Evolutionary conservation across 768 basidiomycete genomes (phyloP).

Genomic region (Mycena filopes): DNA sequence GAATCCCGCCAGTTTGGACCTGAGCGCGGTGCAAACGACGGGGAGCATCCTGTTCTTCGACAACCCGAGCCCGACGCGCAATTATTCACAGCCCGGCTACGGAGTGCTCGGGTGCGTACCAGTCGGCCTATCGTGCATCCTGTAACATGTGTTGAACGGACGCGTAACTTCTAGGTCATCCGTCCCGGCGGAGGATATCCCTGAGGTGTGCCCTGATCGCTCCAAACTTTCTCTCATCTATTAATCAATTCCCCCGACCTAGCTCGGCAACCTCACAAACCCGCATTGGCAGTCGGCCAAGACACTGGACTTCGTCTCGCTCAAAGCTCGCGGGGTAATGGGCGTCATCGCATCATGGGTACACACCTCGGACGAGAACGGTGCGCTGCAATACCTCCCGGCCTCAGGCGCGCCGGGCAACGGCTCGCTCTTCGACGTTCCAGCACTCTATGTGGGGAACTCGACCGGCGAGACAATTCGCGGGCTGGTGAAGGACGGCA

Average conservation of each 20-base stretch:
- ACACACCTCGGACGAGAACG: constrained; percentile 42
- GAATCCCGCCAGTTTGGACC: constrained; percentile 33
- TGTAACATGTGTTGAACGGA: not conserved
- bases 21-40: constrained; percentile 30
- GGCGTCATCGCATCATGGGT: constrained; percentile 44
- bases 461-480: constrained; percentile 43
- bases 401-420: constrained; percentile 38
- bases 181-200: constrained; percentile 35
- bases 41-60: constrained; percentile 44
- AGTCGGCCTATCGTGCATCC: too few species aligned
- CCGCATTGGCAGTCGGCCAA: constrained; percentile 46
- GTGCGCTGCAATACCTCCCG: constrained; percentile 43
- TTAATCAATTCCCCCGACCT: not conserved
- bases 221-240: not conserved
- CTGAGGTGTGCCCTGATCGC: constrained; percentile 35
- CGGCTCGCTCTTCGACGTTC: constrained; percentile 42
- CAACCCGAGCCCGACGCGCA: constrained; percentile 44
- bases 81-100: constrained; percentile 42
- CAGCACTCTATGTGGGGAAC: constrained; percentile 42
- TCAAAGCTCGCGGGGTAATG: constrained; percentile 36
- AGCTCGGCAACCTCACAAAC: constrained; percentile 44
- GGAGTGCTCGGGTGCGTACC: constrained; percentile 39
- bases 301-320: constrained; percentile 37
- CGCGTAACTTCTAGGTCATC: constrained; percentile 38
- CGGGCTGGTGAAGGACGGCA: constrained; percentile 29